A percentile compares a stretch with the other conserved stretches of the same genome.
Conservation (phyloP, 345 rosid genomes). For the Citrus medica region DNA sequence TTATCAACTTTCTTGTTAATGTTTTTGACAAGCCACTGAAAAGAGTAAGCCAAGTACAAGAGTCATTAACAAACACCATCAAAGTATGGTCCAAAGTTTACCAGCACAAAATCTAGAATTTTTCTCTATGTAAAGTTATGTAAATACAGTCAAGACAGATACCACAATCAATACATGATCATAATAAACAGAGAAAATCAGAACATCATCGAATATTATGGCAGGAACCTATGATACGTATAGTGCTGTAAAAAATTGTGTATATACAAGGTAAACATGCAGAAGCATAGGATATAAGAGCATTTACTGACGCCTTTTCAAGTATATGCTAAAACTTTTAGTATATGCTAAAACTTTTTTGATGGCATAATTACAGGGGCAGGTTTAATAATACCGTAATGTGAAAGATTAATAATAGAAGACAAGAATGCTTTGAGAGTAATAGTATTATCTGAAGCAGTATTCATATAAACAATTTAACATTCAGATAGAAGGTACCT, state of each 20-base stretch:
- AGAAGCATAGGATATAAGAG: neutral
- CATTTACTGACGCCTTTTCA: neutral
- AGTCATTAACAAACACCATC: neutral
- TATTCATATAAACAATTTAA: neutral
- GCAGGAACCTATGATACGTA: neutral
- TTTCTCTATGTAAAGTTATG: no score
- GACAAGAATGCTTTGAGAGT: neutral
- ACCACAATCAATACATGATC: neutral
- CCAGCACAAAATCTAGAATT: neutral
- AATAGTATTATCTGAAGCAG: neutral
- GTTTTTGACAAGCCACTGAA: slow-evolving; percentile 73
- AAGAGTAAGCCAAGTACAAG: slow-evolving; percentile 6
- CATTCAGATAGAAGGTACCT: slow-evolving; percentile 47
- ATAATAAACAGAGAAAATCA: neutral
- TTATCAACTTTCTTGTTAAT: slow-evolving; percentile 72
- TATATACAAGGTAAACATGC: neutral
- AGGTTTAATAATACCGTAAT: neutral
- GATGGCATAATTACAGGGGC: neutral
- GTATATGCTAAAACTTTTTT: neutral
- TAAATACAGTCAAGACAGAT: neutral
- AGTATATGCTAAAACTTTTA: neutral
- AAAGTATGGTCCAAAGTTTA: neutral
- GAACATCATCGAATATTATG: neutral
- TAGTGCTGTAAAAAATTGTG: neutral
- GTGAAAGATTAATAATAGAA: neutral